Base-by-base conservation (phyloP, 75 land plant genomes). In the Sequoia sempervirens region DNA sequence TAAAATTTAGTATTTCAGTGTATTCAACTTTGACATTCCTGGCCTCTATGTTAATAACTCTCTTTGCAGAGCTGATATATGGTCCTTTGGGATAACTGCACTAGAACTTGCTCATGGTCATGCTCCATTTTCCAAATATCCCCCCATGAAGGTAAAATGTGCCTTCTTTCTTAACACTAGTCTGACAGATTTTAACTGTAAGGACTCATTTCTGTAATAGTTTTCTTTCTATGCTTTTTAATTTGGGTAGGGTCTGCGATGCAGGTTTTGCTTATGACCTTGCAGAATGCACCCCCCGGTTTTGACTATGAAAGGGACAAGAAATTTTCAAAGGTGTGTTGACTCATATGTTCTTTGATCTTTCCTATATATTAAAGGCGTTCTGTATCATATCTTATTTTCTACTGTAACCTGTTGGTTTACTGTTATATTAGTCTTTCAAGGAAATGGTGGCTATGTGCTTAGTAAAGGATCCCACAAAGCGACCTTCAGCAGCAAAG, bases 11-110 rank as follows among this genome's bases (percentile, higher is more conserved):
- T 34, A 26, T 80, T 80, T 41, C 11, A 54, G 9, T 46, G 6
- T 61, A 28, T 83, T 85, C 32, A 23, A 18, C n/a, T 82, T 38
- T 83, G 38, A 50, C 52, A 32, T 80, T 15, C 7, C 32, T 18
- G 56, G 26, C 1, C 15, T 72, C 47, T 37, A 41, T 82, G 47
- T 41, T 36, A 40, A 41, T 82, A 46, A 30, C 8, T 84, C 46
- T 75, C 30, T 58, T 54, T 78, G 84, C 91, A 97, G 99, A 88
- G 99, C 99, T 79, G 99, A 97, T 85, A 96, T 97, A 40, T 97
- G 99, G 99, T 96, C 98, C 30, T 96, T 97, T 88, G 99, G 98
- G 30, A 97, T 97, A 79, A 97, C 99, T 80, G 99, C 98, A 12
- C 85, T 97, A 80, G 99, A 97, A 86, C 95, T 97, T 79, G 99